Percentiles rank a stretch among this genome's conserved stretches.
Evolutionary conservation across 305 asterid genomes (phyloP).

Genomic region (Fraxinus albicans): DNA sequence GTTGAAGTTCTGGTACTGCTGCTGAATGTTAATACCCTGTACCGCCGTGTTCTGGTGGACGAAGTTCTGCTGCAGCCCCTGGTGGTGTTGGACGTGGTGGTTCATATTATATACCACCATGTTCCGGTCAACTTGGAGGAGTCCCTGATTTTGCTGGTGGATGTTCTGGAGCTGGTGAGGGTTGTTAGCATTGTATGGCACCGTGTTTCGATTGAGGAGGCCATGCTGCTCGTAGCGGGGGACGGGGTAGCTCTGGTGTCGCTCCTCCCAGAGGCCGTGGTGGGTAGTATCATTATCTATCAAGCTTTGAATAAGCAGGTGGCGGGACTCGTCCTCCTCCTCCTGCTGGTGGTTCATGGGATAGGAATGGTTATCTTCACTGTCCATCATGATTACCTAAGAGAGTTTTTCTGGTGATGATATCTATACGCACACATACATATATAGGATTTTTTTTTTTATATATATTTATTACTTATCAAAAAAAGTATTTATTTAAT

Average conservation of each 20-base stretch:
- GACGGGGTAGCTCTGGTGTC: not conserved
- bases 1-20: not conserved
- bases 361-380: not conserved
- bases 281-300: not conserved
- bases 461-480: not conserved
- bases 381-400: not conserved
- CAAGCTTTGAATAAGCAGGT: not conserved
- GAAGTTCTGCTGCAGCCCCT: not conserved
- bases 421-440: not conserved
- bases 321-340: not conserved
- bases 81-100: not conserved
- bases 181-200: not conserved
- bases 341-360: not conserved
- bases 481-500: not conserved
- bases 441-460: too few relatives aligned
- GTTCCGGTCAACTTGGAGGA: not conserved
- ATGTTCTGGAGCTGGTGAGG: not conserved
- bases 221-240: not conserved
- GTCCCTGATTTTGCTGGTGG: not conserved
- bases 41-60: not conserved
- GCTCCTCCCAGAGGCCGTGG: not conserved
- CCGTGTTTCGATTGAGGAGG: not conserved
- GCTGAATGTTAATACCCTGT: not conserved
- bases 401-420: not conserved
- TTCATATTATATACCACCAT: not conserved